Conservation (phyloP, 495 filamentous ascomycete species). For the Penicillium atrosanguineum region DNA sequence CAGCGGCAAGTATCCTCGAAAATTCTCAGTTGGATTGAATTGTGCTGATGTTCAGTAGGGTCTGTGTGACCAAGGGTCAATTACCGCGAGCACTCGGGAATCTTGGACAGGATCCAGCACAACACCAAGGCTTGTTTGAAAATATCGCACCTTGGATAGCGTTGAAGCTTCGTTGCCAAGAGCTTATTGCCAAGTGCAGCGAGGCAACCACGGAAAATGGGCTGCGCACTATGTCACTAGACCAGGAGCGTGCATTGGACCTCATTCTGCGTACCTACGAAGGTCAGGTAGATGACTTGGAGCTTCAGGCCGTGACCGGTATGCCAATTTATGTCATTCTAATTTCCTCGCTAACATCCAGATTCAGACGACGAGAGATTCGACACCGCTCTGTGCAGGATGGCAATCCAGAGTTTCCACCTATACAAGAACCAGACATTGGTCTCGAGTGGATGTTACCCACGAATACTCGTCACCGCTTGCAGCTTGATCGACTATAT, state of each 20-base stretch:
- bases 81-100: constrained; percentile 30
- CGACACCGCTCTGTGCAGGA: constrained; percentile 27
- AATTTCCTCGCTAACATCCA: not conserved
- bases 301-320: constrained; percentile 31
- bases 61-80: constrained; percentile 40
- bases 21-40: not conserved
- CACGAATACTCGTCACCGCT: constrained; percentile 31
- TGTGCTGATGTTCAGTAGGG: constrained; percentile 16
- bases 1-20: constrained; percentile 28
- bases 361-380: constrained; percentile 32
- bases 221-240: constrained; percentile 34
- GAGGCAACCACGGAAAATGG: constrained; percentile 36
- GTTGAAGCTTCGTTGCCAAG: constrained; percentile 35
- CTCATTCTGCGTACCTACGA: constrained; percentile 38
- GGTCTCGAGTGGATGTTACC: constrained; percentile 29
- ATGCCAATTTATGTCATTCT: not conserved
- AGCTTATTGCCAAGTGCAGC: constrained; percentile 35
- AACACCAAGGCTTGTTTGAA: constrained; percentile 32
- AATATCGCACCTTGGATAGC: constrained; percentile 31
- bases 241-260: constrained; percentile 38
- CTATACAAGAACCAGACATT: constrained; percentile 39
- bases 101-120: constrained; percentile 34
- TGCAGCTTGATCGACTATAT: constrained; percentile 37
- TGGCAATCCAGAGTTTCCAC: constrained; percentile 42
- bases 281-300: constrained; percentile 32